Conservation (phyloP, 164 flowering plant species). For the Vitis vinifera region DNA sequence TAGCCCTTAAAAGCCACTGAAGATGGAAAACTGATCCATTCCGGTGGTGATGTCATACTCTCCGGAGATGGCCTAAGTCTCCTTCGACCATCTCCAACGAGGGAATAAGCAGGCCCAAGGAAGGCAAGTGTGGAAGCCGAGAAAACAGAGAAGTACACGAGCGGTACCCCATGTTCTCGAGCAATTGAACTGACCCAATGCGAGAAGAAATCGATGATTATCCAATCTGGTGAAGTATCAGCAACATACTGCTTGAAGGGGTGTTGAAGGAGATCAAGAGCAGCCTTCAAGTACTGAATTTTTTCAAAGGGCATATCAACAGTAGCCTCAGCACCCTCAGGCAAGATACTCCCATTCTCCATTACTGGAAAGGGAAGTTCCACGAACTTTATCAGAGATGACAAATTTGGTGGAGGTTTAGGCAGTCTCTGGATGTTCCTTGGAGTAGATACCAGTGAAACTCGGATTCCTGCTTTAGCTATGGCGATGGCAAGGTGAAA, state of each 20-base stretch:
- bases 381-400: constrained; percentile 18
- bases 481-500: constrained; percentile 26
- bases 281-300: constrained; percentile 31
- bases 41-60: constrained; percentile 20
- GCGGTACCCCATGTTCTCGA: neutral
- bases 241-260: constrained; percentile 25
- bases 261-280: constrained; percentile 31
- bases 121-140: constrained; percentile 7
- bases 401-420: constrained; percentile 22
- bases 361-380: constrained; percentile 32
- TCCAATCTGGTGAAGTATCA: constrained; percentile 19
- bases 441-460: constrained; percentile 34
- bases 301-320: constrained; percentile 30
- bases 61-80: constrained; percentile 9
- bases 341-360: constrained; percentile 12
- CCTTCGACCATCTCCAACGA: constrained; percentile 8
- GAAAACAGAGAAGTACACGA: constrained; percentile 10
- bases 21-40: constrained; percentile 31
- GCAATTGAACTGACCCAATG: constrained; percentile 31
- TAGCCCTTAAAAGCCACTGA: constrained; percentile 13
- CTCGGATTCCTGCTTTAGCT: constrained; percentile 24
- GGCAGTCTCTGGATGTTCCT: constrained; percentile 46
- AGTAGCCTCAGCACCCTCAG: constrained; percentile 42
- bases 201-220: constrained; percentile 24
- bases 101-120: constrained; percentile 18